Conservation (phyloP, 208 protist species). For the Wallacemonas sp. region DNA sequence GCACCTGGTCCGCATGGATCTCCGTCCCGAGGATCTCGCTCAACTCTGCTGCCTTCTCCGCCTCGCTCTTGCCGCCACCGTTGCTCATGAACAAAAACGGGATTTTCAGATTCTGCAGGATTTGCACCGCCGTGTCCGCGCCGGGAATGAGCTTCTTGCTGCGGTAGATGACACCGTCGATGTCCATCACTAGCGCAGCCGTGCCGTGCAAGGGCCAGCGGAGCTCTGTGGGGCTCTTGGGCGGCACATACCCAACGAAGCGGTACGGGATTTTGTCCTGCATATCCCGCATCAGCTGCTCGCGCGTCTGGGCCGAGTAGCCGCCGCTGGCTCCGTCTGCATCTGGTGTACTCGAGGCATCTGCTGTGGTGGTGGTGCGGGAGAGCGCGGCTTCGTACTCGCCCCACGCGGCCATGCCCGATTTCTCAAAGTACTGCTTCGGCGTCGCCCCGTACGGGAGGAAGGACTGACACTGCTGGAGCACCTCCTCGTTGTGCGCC, state of each 20-base stretch:
- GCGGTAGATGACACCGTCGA: slow-evolving; percentile 83
- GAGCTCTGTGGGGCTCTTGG: background rate
- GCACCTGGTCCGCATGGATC: slow-evolving; percentile 59
- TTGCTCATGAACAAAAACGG: slow-evolving; percentile 90
- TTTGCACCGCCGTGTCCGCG: slow-evolving; percentile 63
- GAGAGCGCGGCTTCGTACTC: slow-evolving; percentile 55
- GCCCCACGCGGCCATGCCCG: slow-evolving; percentile 76
- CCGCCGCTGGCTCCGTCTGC: background rate
- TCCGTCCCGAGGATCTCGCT: slow-evolving; percentile 52
- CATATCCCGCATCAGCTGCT: slow-evolving; percentile 56
- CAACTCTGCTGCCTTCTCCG: slow-evolving; percentile 73
- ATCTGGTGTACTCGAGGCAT: background rate
- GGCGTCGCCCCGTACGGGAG: slow-evolving; percentile 78
- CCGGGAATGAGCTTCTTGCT: slow-evolving; percentile 69
- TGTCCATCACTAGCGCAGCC: slow-evolving; percentile 78
- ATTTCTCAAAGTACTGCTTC: slow-evolving; percentile 55
- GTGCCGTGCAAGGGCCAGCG: slow-evolving; percentile 81
- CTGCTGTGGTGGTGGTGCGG: background rate
- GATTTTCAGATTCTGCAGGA: slow-evolving; percentile 61
- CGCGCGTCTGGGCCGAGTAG: slow-evolving; percentile 49
- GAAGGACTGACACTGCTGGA: slow-evolving; percentile 56
- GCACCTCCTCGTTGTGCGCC: slow-evolving; percentile 42
- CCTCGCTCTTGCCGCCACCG: slow-evolving; percentile 61
- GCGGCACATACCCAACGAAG: slow-evolving; percentile 49
- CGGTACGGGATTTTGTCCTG: slow-evolving; percentile 77